Conservation (phyloP, 148 eudicot species). For the Vaccinium corymbosum region DNA sequence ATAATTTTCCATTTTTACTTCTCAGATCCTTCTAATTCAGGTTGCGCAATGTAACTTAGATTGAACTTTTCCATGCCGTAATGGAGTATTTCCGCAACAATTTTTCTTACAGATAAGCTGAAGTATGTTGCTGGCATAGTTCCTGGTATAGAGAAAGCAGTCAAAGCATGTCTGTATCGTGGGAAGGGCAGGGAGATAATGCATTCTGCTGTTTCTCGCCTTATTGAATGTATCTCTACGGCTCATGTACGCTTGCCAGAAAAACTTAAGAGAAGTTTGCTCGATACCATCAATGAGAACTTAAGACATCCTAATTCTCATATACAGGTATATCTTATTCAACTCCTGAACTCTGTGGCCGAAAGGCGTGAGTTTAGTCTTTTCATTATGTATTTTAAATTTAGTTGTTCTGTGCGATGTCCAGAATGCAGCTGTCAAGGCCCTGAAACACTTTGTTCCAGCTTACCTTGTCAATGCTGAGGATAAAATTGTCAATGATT, state of each 20-base stretch:
- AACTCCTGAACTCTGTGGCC: not conserved
- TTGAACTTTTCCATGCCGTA: conserved; percentile 3
- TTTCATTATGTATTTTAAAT: not conserved
- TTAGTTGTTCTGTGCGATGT: conserved; percentile 20
- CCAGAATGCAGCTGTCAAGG: conserved; percentile 82
- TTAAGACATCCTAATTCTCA: conserved; percentile 89
- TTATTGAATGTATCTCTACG: conserved; percentile 66
- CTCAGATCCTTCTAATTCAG: not conserved
- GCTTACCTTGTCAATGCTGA: conserved; percentile 56
- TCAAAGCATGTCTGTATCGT: conserved; percentile 94
- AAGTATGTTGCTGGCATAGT: conserved; percentile 73
- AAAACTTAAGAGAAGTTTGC: conserved; percentile 66
- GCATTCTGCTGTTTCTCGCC: conserved; percentile 95
- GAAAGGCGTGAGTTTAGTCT: not conserved
- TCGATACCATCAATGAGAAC: conserved; percentile 80
- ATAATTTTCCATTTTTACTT: not conserved
- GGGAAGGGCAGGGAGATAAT: conserved; percentile 99
- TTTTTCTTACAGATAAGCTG: conserved; percentile 63
- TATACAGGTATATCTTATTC: conserved; percentile 59
- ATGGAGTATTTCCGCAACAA: conserved; percentile 1
- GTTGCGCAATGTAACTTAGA: not conserved
- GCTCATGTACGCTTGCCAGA: conserved; percentile 53
- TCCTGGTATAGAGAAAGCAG: conserved; percentile 92
- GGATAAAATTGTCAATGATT: conserved; percentile 45
- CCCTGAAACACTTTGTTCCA: conserved; percentile 70